Percentiles rank a stretch among this genome's conserved stretches.
These are phyloP conservation scores for Aethionema arabicum DNA, from an alignment of 345 rosid genomes.

Conservation along the genomic window DNA sequence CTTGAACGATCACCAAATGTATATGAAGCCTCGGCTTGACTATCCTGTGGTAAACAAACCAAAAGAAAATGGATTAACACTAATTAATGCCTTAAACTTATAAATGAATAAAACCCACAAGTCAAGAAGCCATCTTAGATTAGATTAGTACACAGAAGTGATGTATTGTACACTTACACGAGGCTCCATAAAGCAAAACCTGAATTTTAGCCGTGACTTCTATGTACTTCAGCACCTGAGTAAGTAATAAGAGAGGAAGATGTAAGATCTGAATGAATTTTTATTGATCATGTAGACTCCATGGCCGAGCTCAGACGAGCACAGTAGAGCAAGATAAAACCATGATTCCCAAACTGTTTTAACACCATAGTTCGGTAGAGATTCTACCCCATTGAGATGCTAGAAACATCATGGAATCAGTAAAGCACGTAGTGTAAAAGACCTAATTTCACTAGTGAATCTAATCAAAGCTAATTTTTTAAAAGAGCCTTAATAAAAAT, in stretches of 20 bases:
- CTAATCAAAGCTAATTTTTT: no score
- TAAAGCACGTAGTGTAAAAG: no score
- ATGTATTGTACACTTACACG: conserved; percentile 23
- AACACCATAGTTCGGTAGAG: no score
- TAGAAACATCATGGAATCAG: no score
- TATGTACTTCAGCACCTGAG: conserved; percentile 24
- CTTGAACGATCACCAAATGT: conserved; percentile 73
- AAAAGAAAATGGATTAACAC: neutral
- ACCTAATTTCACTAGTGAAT: neutral
- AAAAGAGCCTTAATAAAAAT: no score
- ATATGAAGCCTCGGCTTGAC: conserved; percentile 41
- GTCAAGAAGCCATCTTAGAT: neutral
- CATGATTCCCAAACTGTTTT: neutral
- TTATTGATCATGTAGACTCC: neutral
- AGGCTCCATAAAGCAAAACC: conserved; percentile 33
- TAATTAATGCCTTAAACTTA: neutral
- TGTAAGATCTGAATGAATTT: conserved; percentile 5
- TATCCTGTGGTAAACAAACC: conserved; percentile 31
- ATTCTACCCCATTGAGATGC: no score
- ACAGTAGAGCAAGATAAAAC: conserved; percentile 2
- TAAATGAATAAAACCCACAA: conserved; percentile 10
- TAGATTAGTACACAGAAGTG: no score
- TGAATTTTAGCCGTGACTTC: neutral
- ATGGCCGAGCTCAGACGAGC: neutral
- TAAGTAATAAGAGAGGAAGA: conserved; percentile 6